Evolutionary conservation across 148 eudicot genomes (phyloP).

Genomic region (Camellia lanceoleosa): DNA sequence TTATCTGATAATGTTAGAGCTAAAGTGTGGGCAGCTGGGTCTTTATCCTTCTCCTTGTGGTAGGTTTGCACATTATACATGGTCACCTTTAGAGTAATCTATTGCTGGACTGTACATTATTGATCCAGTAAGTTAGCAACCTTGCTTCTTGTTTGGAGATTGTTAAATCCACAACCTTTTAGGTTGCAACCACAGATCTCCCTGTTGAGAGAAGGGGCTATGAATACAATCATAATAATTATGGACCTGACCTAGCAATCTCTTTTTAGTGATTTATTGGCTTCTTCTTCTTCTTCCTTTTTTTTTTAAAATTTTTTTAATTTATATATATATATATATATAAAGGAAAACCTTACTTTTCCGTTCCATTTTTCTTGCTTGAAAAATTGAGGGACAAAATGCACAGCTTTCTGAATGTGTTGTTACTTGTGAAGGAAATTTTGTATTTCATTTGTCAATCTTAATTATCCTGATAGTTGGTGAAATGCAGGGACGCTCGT

Average conservation of each 20-base stretch:
- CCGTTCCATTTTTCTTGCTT: not conserved
- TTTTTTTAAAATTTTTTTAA: not conserved
- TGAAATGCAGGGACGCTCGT: slow-evolving; percentile 89
- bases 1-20: slow-evolving; percentile 63
- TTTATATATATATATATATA: too few relatives aligned
- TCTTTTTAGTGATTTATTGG: not conserved
- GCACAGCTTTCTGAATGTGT: not conserved
- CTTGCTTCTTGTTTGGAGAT: slow-evolving; percentile 7
- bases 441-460: slow-evolving; percentile 4
- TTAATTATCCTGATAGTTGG: slow-evolving; percentile 7
- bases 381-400: not conserved
- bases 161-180: not conserved
- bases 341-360: not conserved
- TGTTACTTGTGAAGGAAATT: not conserved
- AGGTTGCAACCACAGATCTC: not conserved
- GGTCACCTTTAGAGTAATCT: not conserved
- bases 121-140: not conserved
- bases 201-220: not conserved
- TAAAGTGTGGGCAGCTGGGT: slow-evolving; percentile 83
- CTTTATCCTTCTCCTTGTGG: slow-evolving; percentile 87
- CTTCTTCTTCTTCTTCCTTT: not conserved
- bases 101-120: not conserved
- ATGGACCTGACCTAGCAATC: not conserved
- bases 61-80: slow-evolving; percentile 30
- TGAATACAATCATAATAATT: not conserved